These are phyloP conservation scores for Yamadazyma paraphyllophila DNA, from an alignment of 805 yeast genomes.

Conservation along the genomic window DNA sequence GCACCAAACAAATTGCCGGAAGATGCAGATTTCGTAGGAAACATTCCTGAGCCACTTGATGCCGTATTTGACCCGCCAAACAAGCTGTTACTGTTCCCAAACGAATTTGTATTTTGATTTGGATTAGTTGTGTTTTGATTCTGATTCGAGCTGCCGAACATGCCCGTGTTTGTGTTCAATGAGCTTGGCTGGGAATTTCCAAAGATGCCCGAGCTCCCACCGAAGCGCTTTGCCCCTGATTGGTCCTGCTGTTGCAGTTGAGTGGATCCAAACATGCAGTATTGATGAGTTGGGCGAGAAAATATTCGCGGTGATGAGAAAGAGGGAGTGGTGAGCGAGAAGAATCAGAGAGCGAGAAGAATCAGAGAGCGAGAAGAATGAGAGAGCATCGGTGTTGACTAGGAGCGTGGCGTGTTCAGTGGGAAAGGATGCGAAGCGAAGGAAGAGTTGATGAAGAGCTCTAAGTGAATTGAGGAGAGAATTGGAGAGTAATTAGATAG, in stretches of 20 bases:
- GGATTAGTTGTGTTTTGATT: no score
- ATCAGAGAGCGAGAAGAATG: no score
- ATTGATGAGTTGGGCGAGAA: not conserved
- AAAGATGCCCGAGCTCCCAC: slow-evolving; percentile 4
- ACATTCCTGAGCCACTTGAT: not conserved
- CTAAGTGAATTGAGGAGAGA: no score
- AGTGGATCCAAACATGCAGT: slow-evolving; percentile 7
- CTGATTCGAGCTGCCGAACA: no score
- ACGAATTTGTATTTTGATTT: not conserved
- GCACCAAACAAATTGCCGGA: slow-evolving; percentile 3
- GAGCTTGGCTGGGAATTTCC: not conserved
- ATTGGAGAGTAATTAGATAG: no score
- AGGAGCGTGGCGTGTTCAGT: no score
- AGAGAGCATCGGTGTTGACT: no score
- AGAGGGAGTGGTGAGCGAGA: no score
- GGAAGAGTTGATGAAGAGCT: no score
- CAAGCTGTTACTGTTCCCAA: not conserved
- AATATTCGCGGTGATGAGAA: not conserved
- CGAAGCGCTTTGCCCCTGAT: not conserved
- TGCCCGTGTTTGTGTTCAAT: no score
- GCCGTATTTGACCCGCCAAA: not conserved
- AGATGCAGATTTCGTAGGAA: slow-evolving; percentile 1
- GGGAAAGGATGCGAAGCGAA: no score
- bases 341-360: no score
- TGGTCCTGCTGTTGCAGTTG: not conserved